A percentile compares a stretch with the other conserved stretches of the same genome.
These are phyloP conservation scores for Nematodospora anomalae DNA, from an alignment of 1,139 yeast species.

Conservation along the genomic window DNA sequence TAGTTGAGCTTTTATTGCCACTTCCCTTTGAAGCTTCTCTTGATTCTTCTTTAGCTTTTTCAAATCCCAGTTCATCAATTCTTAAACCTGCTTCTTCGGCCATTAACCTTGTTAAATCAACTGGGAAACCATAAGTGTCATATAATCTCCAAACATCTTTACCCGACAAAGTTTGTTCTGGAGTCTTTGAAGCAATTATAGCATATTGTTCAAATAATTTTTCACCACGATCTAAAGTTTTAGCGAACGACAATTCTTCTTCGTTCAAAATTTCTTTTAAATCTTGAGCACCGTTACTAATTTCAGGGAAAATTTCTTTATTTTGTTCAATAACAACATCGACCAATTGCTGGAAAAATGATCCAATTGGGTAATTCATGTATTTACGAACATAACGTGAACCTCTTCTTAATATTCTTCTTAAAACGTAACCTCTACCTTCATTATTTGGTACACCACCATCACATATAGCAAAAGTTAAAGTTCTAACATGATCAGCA, in stretches of 20 bases:
- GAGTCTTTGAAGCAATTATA: conserved; percentile 71
- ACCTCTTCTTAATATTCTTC: conserved; percentile 97
- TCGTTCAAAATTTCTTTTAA: conserved; percentile 90
- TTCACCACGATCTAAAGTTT: conserved; percentile 97
- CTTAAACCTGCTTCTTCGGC: conserved; percentile 97
- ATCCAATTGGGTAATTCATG: conserved; percentile 93
- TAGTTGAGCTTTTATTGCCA: conserved; percentile 59
- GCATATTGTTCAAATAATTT: conserved; percentile 93
- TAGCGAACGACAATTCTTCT: conserved; percentile 92
- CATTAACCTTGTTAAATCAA: conserved; percentile 95
- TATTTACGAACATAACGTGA: conserved; percentile 95
- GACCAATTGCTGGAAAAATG: conserved; percentile 86
- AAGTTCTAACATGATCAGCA: conserved; percentile 97
- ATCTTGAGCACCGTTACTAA: conserved; percentile 66
- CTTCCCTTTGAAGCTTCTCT: conserved; percentile 94
- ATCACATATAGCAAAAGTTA: conserved; percentile 93
- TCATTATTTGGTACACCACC: conserved; percentile 99
- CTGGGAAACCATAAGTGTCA: conserved; percentile 99
- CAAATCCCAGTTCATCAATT: conserved; percentile 90
- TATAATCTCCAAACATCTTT: conserved; percentile 97
- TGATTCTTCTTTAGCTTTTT: conserved; percentile 82
- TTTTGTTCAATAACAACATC: conserved; percentile 93
- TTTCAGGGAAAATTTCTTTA: conserved; percentile 87
- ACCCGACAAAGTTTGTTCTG: conserved; percentile 79
- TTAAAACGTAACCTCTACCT: conserved; percentile 96